A percentile compares a stretch with the other conserved stretches of the same genome.
Evolutionary conservation across 2,329 filamentous ascomycete species (phyloP).

Genomic region (Colletotrichum tabaci): DNA sequence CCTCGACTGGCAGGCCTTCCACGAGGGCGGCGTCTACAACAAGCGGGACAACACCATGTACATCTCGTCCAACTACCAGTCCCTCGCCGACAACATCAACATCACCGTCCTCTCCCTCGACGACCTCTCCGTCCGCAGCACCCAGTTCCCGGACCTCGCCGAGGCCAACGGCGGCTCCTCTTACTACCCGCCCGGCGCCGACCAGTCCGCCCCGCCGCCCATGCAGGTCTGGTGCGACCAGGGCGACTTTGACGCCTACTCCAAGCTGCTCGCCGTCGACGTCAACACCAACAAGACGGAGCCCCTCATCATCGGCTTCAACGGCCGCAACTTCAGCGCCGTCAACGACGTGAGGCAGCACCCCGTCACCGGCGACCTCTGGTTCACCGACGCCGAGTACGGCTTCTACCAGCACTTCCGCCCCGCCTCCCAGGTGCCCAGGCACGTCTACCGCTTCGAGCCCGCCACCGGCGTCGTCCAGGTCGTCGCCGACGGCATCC

Average conservation of each 20-base stretch:
- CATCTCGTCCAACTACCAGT: constrained; percentile 41
- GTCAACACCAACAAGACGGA: constrained; percentile 44
- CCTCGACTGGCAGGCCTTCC: constrained; percentile 41
- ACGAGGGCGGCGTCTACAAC: constrained; percentile 43
- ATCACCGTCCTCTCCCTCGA: constrained; percentile 45
- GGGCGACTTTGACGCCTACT: constrained; percentile 34
- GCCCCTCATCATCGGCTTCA: constrained; percentile 33
- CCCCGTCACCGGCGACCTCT: constrained; percentile 58
- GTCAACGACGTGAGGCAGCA: constrained; percentile 64
- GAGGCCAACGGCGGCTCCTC: constrained; percentile 46
- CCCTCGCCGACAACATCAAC: constrained; percentile 40
- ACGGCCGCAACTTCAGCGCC: constrained; percentile 59
- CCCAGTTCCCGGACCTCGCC: constrained; percentile 43
- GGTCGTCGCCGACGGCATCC: constrained; percentile 64
- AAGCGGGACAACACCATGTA: constrained; percentile 41
- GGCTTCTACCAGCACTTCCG: constrained; percentile 64
- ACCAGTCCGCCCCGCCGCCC: constrained; percentile 40
- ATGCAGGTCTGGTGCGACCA: constrained; percentile 44
- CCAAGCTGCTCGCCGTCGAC: constrained; percentile 41
- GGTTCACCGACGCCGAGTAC: constrained; percentile 67
- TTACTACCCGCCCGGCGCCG: constrained; percentile 44
- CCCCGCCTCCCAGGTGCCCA: constrained; percentile 59
- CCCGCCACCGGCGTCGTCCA: constrained; percentile 55
- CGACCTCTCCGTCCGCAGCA: constrained; percentile 42
- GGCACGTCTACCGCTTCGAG: constrained; percentile 64